Evolutionary conservation across 2,329 filamentous ascomycete species (phyloP), one percentile per base, ranked within the genome.

Genomic region (Coniella lustricola): DNA sequence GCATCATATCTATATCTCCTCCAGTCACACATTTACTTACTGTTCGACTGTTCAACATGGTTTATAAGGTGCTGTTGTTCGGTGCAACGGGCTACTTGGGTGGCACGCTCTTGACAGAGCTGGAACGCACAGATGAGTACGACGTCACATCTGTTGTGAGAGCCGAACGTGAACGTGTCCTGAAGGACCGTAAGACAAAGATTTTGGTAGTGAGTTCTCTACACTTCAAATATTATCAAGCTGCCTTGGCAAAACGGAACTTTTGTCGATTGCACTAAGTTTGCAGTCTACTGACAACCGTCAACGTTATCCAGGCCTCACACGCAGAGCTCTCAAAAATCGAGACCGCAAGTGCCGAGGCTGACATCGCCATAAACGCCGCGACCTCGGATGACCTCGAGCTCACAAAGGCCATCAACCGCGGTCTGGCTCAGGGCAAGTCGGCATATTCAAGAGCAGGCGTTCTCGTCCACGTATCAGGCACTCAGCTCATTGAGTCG

Each of bases 401-500:
- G 9, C 35, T 49, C 40, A 40, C 40, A 14, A 40, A 44, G 18
- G 40, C 29, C 14, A 39, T 44, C 18, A 46, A 46, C 29, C 35
- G 35, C 5, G 44, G 44, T 7, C 44, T 40, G 17, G 44, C 18
- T n/a, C 39, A 22, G 44, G 36, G 35, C 2, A 40, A 18, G 17
- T 14, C 35, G 17, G 3, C 7, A 7, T 4, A 9, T 13, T 14
- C 25, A 3, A 39, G 9, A 29, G 13, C 17, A 18, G 44, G 44
- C 29, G 36, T 40, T 4, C 14, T 46, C 17, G 35, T 46, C 12
- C 36, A 46, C 36, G 20, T 46, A 35, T 39, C 35, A 10, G 44
- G 44, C 20, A 46, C 44, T 16, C 44, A 46, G 35, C 44, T 46
- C 17, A 44, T 44, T n/a, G 35, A 40, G 47, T 35, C 40, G 21